A percentile compares a stretch with the other conserved stretches of the same genome.
Evolutionary conservation across 106 monocot genomes (phyloP).

Genomic region (Acorus gramineus): DNA sequence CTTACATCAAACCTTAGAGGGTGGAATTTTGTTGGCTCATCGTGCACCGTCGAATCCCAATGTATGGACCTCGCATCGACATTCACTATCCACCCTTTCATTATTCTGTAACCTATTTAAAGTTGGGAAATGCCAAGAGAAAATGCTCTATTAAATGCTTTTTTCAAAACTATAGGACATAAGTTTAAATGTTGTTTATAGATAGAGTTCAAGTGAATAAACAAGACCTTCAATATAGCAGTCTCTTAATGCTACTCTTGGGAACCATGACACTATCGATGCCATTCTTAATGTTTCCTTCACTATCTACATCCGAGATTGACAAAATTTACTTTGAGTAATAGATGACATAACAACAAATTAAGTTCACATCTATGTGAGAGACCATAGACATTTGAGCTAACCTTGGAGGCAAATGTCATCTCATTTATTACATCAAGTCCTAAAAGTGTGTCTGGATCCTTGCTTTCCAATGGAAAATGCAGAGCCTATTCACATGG

Average conservation of each 20-base stretch:
- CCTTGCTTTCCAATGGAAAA: constrained; percentile 10
- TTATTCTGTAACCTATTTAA: constrained; percentile 48
- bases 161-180: background rate
- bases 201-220: background rate
- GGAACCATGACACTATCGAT: constrained; percentile 83
- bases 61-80: constrained; percentile 68
- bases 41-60: constrained; percentile 32
- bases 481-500: constrained; percentile 24
- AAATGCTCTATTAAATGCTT: background rate
- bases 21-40: constrained; percentile 45
- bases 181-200: background rate
- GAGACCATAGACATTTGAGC: too few species aligned
- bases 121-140: background rate
- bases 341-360: too few species aligned
- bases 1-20: constrained; percentile 65
- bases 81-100: constrained; percentile 75
- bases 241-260: constrained; percentile 59
- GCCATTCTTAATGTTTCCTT: constrained; percentile 79
- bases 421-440: constrained; percentile 44
- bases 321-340: too few species aligned
- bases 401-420: constrained; percentile 61
- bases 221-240: constrained; percentile 56
- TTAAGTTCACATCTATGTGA: background rate
- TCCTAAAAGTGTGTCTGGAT: constrained; percentile 9
- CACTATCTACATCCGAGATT: constrained; percentile 32